phyloP scores from a whole-genome alignment of 441 rosid genomes.

The Bocquillonia castaneifolia region DNA sequence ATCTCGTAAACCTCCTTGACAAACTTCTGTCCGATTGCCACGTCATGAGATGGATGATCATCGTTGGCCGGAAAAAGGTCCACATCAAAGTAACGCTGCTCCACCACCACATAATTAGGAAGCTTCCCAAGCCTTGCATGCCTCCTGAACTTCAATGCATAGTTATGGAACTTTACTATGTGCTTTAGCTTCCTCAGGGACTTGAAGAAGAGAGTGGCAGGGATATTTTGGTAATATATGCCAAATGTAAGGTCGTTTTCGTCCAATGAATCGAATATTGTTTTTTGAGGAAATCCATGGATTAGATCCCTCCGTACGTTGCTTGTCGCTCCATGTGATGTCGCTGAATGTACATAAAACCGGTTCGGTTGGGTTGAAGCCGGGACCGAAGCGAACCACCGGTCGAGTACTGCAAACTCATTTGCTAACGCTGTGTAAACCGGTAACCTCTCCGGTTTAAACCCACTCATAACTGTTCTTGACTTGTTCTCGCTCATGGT shows the following conservation, averaged over 20 bases:
- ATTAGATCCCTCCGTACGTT: constrained; percentile 78
- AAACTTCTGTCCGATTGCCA: constrained; percentile 75
- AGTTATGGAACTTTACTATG: constrained; percentile 56
- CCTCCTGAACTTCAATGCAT: constrained; percentile 47
- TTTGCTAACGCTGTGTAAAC: constrained; percentile 69
- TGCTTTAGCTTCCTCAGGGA: constrained; percentile 70
- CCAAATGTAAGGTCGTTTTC: constrained; percentile 78
- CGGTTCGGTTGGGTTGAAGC: constrained; percentile 96
- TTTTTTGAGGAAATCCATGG: constrained; percentile 82
- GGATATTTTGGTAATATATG: constrained; percentile 86
- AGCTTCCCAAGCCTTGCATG: constrained; percentile 66
- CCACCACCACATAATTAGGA: constrained; percentile 82
- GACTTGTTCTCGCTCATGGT: constrained; percentile 57
- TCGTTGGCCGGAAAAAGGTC: constrained; percentile 69
- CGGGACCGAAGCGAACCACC: constrained; percentile 96
- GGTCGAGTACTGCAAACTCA: constrained; percentile 80
- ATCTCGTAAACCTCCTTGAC: constrained; percentile 92
- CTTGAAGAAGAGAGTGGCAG: constrained; percentile 71
- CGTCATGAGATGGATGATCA: constrained; percentile 92
- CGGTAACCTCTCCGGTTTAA: constrained; percentile 58
- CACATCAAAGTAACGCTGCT: constrained; percentile 77
- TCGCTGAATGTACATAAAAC: constrained; percentile 90
- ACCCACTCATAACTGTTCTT: constrained; percentile 78
- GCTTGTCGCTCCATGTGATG: constrained; percentile 82
- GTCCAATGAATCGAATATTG: constrained; percentile 81